A percentile compares a stretch with the other conserved stretches of the same genome.
Conservation (phyloP, 2,329 filamentous ascomycete species). For the Davidsoniella virescens region DNA sequence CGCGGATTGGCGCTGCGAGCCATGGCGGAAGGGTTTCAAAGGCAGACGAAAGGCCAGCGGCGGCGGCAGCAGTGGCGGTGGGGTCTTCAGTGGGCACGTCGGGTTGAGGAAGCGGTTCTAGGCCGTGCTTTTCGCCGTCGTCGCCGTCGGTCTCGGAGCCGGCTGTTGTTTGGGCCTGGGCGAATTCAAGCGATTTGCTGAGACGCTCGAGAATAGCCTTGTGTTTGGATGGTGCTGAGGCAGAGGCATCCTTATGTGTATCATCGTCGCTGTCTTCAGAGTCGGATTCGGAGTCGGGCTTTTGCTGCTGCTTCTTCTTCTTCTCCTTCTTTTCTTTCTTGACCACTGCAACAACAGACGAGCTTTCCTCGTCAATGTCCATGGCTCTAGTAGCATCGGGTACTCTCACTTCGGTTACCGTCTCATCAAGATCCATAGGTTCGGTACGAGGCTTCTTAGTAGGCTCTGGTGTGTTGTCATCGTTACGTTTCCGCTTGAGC, state of each 20-base stretch:
- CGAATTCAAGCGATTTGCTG: constrained; percentile 19
- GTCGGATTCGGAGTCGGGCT: not conserved
- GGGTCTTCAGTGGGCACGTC: constrained; percentile 39
- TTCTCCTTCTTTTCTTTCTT: constrained; percentile 17
- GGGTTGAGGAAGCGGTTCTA: constrained; percentile 72
- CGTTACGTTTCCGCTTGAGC: not conserved
- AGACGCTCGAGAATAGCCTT: constrained; percentile 17
- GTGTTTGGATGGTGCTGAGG: constrained; percentile 9
- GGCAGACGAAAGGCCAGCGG: constrained; percentile 36
- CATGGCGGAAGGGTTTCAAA: constrained; percentile 68
- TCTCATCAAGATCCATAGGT: not conserved
- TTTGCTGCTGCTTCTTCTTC: constrained; percentile 21
- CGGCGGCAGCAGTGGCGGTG: constrained; percentile 38
- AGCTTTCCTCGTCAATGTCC: constrained; percentile 7
- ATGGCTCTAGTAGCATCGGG: constrained; percentile 2
- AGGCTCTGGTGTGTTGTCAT: not conserved
- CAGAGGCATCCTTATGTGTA: not conserved
- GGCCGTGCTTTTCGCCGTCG: constrained; percentile 43
- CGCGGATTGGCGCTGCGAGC: constrained; percentile 60
- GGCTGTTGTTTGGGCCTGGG: constrained; percentile 20
- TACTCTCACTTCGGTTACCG: constrained; percentile 14
- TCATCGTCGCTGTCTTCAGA: not conserved
- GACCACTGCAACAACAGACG: constrained; percentile 13
- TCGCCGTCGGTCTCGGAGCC: constrained; percentile 19
- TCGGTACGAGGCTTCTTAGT: not conserved